Evolutionary conservation across 306 rosid genomes (phyloP).

Genomic region (Hippophae gyantsensis): DNA sequence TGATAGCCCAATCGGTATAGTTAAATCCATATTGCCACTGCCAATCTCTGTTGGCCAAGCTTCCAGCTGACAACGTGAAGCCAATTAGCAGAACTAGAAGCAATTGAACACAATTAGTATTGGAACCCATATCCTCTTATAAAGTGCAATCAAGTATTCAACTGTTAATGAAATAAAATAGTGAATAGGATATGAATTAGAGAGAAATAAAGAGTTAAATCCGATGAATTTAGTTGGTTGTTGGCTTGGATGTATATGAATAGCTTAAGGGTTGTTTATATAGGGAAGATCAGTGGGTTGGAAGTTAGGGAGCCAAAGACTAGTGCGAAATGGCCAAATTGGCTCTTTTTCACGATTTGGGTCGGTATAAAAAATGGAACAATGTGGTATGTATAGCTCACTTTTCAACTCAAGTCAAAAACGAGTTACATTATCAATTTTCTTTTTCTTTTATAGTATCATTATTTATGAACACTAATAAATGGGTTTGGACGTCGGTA

Average conservation of each 20-base stretch:
- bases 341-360: not conserved
- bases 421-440: too few relatives aligned
- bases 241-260: not conserved
- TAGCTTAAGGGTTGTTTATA: not conserved
- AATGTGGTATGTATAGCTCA: not conserved
- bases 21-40: conserved; percentile 10
- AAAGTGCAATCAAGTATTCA: not conserved
- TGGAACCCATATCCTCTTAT: conserved; percentile 12
- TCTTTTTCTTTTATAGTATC: too few relatives aligned
- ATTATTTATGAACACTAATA: too few relatives aligned
- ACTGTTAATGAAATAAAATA: too few relatives aligned
- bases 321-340: conserved; percentile 1
- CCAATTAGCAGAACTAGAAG: conserved; percentile 9
- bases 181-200: too few relatives aligned
- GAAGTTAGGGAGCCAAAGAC: not conserved
- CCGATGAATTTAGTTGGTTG: not conserved
- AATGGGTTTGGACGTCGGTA: too few relatives aligned
- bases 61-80: conserved; percentile 19
- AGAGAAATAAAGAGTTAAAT: too few relatives aligned
- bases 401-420: too few relatives aligned
- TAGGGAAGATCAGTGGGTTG: too few relatives aligned
- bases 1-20: not conserved
- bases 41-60: conserved; percentile 36
- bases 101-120: not conserved
- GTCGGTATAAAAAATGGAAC: not conserved